Conservation (phyloP, 192 early-diverging fungal genomes). For the Podila verticillata region DNA sequence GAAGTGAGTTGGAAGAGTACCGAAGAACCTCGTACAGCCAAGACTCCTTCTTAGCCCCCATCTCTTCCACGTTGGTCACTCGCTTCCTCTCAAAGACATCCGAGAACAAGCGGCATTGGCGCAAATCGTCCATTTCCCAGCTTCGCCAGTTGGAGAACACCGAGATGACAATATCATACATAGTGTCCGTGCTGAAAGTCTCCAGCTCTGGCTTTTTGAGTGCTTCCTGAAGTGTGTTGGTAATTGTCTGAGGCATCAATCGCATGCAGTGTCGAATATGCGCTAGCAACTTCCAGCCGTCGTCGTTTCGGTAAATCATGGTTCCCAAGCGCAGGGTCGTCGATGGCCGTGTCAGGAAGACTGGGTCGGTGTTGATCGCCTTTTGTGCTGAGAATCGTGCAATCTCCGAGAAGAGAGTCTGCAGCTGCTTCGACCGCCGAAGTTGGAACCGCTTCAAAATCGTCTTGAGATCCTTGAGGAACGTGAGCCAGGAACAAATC, state of each 20-base stretch:
- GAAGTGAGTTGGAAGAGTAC: slow-evolving; percentile 42
- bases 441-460: slow-evolving; percentile 60
- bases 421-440: slow-evolving; percentile 62
- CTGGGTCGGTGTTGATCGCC: slow-evolving; percentile 64
- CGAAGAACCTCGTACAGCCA: slow-evolving; percentile 32
- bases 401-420: slow-evolving; percentile 63
- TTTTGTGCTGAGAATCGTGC: slow-evolving; percentile 57
- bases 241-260: slow-evolving; percentile 44
- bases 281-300: slow-evolving; percentile 79
- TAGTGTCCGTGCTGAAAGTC: slow-evolving; percentile 45
- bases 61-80: background rate
- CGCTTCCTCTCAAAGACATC: slow-evolving; percentile 57
- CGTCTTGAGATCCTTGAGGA: slow-evolving; percentile 63
- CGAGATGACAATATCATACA: slow-evolving; percentile 56
- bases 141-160: slow-evolving; percentile 66
- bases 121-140: slow-evolving; percentile 71
- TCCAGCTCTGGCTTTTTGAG: slow-evolving; percentile 56
- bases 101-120: slow-evolving; percentile 55
- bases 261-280: slow-evolving; percentile 71
- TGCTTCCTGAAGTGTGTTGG: slow-evolving; percentile 50
- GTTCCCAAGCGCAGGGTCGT: slow-evolving; percentile 70
- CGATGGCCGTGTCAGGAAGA: slow-evolving; percentile 73
- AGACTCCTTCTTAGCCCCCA: slow-evolving; percentile 25
- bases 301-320: slow-evolving; percentile 69
- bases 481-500: slow-evolving; percentile 72